Base-by-base conservation (phyloP, 306 rosid genomes). In the Malus orientalis region DNA sequence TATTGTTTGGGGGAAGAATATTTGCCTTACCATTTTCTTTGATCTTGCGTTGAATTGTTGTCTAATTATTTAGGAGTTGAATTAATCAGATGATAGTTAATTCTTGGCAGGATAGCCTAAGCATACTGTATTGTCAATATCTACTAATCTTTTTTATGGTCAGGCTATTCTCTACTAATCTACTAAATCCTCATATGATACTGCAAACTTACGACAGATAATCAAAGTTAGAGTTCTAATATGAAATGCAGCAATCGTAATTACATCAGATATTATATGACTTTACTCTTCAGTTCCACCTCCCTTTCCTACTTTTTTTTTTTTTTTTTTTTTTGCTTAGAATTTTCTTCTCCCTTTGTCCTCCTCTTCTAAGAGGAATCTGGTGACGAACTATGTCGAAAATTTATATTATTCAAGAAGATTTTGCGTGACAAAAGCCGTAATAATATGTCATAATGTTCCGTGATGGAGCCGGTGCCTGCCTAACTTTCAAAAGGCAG, bases 361-460 rank as follows among this genome's bases (percentile, higher is more conserved):
- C 80, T 36, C 82, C 27, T 72, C 10, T 77, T 10, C 64, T 27
- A 70, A 73, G 77, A 74, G 78, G 89, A 84, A 84, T 89, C 85
- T 80, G 51, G 84, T 42, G 76, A 74, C 40, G 81, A 82, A 75
- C 78, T 67, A 68, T 64, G 63, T 73, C 49, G 80, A 78, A 73
- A 77, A 49, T 68, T 45, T 40, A 60, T n/a, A 40, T 19, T 40
- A 55, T 49, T 55, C 51, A 32, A 58, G 64, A 20, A 25, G 77
- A 60, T 38, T 19, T 30, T 10, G 54, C 47, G 40, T 62, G 45
- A 40, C 61, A 25, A 32, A 71, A 73, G 74, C 55, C 74, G 55
- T 15, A 49, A 74, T 70, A 78, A 61, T 79, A 5, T 76, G 79
- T 66, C 51, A 58, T 83, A 53, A 78, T 69, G 47, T 74, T 71